Evolutionary conservation across 1,284 basidiomycete species (phyloP), one percentile per base, ranked within the genome.

Genomic region (Vanrija humicola): DNA sequence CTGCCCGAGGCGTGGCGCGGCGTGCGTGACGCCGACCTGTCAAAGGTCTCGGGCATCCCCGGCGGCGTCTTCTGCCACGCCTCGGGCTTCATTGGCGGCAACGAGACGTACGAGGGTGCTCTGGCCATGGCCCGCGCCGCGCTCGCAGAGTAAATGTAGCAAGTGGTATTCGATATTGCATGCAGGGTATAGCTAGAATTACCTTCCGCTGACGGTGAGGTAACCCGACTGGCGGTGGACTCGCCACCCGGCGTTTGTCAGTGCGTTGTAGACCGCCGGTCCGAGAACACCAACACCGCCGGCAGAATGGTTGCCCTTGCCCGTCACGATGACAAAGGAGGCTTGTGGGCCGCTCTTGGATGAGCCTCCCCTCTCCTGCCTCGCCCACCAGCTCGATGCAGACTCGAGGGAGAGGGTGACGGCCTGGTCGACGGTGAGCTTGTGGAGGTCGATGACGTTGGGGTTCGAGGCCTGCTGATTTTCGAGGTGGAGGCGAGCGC

Each of bases 51-150:
- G 12, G 91, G 90, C 2, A 86, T 98, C 60, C 82, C 84, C 0
- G 90, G 86, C 1, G 84, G 92, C 52, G 84, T 97, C 54, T 98
- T 98, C 72, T 86, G 94, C 26, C 95, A 98, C 77, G 90, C 92
- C 1, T 88, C 87, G 56, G 95, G 95, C 3, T 98, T 98, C 73
- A 98, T 94, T 68, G 96, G 93, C 67, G 91, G 92, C n/a, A 92
- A 95, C 75, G 84, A 87, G 72, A 94, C 92, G 4, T 89, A 84
- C 77, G 87, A 90, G 38, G 95, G 95, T 18, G 90, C 87, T 0
- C 75, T 98, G 60, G 77, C 82, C 65, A 86, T 98, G 78, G 93
- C 93, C 1, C 81, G 79, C 65, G 54, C 56, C 4, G 42, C 60
- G 26, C 54, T 62, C 25, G 38, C 55, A 50, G 26, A 18, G 19